Evolutionary conservation across 805 yeast species (phyloP).

Genomic region (Babjeviella inositovora): DNA sequence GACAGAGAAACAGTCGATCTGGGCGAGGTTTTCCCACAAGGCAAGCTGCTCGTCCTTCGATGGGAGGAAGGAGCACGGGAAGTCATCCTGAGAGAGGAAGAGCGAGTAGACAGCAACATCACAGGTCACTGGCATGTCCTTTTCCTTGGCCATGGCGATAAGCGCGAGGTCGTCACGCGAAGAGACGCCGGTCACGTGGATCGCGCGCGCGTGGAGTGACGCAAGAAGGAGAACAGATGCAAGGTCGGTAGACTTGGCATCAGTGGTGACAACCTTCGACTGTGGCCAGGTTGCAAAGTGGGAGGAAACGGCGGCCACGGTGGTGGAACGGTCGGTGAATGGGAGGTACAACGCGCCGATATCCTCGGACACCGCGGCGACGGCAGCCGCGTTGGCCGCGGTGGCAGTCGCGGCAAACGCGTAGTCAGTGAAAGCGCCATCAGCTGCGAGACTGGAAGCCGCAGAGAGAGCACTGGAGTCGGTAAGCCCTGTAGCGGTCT

Average conservation of each 20-base stretch:
- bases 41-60: conserved; percentile 66
- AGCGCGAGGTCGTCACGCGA: conserved; percentile 69
- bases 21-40: conserved; percentile 60
- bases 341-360: conserved; percentile 78
- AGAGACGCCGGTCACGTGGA: conserved; percentile 81
- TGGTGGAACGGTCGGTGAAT: conserved; percentile 53
- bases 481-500: conserved; percentile 50
- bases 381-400: conserved; percentile 43
- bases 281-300: conserved; percentile 79
- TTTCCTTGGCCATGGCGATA: conserved; percentile 72
- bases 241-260: conserved; percentile 80
- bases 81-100: conserved; percentile 59
- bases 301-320: conserved; percentile 64
- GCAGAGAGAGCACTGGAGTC: conserved; percentile 51
- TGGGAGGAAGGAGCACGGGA: conserved; percentile 64
- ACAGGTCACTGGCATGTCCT: conserved; percentile 72
- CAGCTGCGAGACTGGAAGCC: conserved; percentile 35
- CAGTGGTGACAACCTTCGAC: conserved; percentile 74
- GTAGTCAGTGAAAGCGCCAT: conserved; percentile 66
- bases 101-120: conserved; percentile 75
- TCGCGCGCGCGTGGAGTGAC: conserved; percentile 67
- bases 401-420: conserved; percentile 76
- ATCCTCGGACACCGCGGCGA: conserved; percentile 41
- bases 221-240: conserved; percentile 89
- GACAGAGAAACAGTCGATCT: conserved; percentile 75